Base-by-base conservation (phyloP, 2,329 filamentous ascomycete genomes). In the Emergomyces africanus region DNA sequence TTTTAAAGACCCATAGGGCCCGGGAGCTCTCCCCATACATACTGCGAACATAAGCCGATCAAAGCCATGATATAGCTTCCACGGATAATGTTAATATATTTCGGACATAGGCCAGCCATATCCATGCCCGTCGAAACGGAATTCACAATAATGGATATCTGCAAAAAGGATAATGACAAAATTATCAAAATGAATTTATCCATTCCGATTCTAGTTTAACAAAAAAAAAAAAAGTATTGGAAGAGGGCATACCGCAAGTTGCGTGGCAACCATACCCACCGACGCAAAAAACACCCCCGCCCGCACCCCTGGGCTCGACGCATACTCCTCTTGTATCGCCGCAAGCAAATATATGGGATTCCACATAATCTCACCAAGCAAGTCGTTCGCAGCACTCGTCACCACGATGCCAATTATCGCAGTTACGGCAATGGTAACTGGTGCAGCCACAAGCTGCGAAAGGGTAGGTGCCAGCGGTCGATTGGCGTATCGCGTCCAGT, bases 51-150 rank as follows among this genome's bases (percentile, higher is more conserved):
- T 39, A 78, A 75, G 14, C 72, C 74, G 6, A 80, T 68, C 2
- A 79, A 62, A 0, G 76, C 71, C 4, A 74, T 76, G 46, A 83
- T 69, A 60, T 79, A 78, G 2, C 75, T 74, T 0, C 81, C 82
- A 1, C 81, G 75, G 4, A 80, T 71, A 60, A 83, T 83, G 66
- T 81, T 82, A 68, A 84, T 76, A 61, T 77, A 82, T 46, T 71
- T 73, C 0, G 80, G 79, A 60, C 77, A 77, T 0, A 82, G 67
- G 0, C 76, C 78, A 0, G 80, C 75, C 54, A 83, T 69, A 64
- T 83, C 82, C 72, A 83, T 81, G 5, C 81, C 81, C 2, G 74
- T 72, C 0, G 75, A 75, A 59, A 80, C 72, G 1, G 75, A 75
- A 63, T 82, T 82, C 57, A 77, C 71, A 44, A 78, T 72, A 10